A percentile compares a stretch with the other conserved stretches of the same genome.
phyloP scores from a whole-genome alignment of 2,329 filamentous ascomycete genomes.

The Sporothrix pallida region DNA sequence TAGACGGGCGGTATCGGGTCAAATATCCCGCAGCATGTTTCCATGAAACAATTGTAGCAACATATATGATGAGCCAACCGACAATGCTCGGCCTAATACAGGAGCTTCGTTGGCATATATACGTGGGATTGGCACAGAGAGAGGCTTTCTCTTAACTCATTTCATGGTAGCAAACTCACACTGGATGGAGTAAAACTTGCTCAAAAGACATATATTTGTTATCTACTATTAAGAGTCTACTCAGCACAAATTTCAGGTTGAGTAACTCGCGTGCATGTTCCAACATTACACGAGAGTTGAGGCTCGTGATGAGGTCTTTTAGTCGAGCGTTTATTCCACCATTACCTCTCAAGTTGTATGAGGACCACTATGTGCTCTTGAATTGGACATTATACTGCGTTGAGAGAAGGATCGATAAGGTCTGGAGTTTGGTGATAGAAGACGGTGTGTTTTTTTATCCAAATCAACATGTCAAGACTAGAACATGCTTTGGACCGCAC shows the following conservation, averaged over 20 bases:
- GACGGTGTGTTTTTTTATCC: neutral
- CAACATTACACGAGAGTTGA: neutral
- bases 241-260: conserved; percentile 33
- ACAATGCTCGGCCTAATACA: neutral
- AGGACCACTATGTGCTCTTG: neutral
- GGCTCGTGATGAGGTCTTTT: neutral
- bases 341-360: neutral
- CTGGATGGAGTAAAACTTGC: neutral
- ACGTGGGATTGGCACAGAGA: neutral
- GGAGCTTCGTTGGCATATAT: neutral
- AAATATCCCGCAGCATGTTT: conserved; percentile 3
- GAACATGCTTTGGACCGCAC: too few species aligned
- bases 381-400: neutral
- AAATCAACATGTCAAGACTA: too few species aligned
- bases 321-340: neutral
- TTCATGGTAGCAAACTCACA: conserved; percentile 19
- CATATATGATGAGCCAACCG: neutral
- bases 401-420: neutral
- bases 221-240: conserved; percentile 43
- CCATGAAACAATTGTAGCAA: neutral
- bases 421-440: neutral
- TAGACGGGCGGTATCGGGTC: neutral
- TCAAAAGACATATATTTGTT: conserved; percentile 37
- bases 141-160: neutral
- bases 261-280: neutral